Evolutionary conservation across 163 green algal genomes (phyloP).

Genomic region (Chlamydomonas reinhardtii): DNA sequence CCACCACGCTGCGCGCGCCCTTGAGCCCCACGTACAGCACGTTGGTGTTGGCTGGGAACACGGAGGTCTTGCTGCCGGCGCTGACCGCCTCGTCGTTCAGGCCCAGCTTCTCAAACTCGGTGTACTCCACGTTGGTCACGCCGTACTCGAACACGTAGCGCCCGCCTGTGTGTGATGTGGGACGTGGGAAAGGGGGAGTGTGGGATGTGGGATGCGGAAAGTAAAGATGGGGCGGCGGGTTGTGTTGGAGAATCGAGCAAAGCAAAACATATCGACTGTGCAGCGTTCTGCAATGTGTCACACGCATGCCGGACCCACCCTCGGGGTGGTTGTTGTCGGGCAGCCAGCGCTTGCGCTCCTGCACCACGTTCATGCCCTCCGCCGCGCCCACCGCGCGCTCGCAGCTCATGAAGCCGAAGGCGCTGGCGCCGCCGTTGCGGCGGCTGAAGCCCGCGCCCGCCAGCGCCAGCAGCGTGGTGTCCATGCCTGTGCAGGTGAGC

Average conservation of each 20-base stretch:
- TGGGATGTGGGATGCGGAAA: background rate
- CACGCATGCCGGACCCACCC: too few species aligned
- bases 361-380: constrained; percentile 97
- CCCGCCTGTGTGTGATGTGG: background rate
- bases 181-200: background rate
- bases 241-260: too few species aligned
- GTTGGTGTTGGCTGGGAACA: constrained; percentile 98
- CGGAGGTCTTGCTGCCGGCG: constrained; percentile 57
- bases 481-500: constrained; percentile 65
- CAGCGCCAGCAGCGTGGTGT: constrained; percentile 96
- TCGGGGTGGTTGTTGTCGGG: background rate
- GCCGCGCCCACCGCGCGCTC: constrained; percentile 91
- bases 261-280: too few species aligned
- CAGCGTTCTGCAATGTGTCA: too few species aligned
- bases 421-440: constrained; percentile 7
- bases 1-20: constrained; percentile 58
- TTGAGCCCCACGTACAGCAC: constrained; percentile 91
- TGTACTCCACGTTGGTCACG: constrained; percentile 99
- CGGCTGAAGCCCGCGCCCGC: constrained; percentile 81
- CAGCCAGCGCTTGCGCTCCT: constrained; percentile 48
- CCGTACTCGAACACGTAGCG: constrained; percentile 80
- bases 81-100: constrained; percentile 78
- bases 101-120: constrained; percentile 94
- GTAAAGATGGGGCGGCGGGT: background rate
- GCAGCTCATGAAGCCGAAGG: constrained; percentile 97